Percentiles rank a stretch among this genome's conserved stretches.
phyloP scores from a whole-genome alignment of 257 asterid species.

The Solanum sitiens region DNA sequence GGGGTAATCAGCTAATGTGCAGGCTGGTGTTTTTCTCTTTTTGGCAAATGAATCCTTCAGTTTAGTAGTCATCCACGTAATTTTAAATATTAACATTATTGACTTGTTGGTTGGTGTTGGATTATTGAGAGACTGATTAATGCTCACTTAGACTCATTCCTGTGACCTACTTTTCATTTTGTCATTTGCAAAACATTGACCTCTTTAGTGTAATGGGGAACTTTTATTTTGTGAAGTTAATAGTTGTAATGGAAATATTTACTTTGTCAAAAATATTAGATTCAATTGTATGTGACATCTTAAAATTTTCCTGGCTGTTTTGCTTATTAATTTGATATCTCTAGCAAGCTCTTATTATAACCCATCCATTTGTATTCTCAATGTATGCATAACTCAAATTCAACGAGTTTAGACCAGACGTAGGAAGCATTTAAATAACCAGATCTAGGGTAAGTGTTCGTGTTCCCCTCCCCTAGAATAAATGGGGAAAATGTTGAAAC shows the following conservation, averaged over 20 bases:
- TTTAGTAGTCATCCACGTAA: not conserved
- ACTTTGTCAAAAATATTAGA: not conserved
- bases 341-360: not conserved
- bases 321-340: not conserved
- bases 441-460: not conserved
- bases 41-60: not conserved
- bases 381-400: not conserved
- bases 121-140: not conserved
- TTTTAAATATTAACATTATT: not conserved
- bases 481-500: not conserved
- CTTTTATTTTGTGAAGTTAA: not conserved
- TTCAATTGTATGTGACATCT: not conserved
- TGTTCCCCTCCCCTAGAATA: not conserved
- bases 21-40: not conserved
- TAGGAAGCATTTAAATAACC: not conserved
- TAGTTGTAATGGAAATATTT: not conserved
- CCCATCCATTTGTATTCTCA: not conserved
- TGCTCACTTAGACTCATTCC: not conserved
- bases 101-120: not conserved
- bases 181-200: not conserved
- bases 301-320: not conserved
- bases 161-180: not conserved
- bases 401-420: not conserved
- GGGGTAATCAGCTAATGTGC: not conserved
- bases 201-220: not conserved